Conservation (phyloP, 2,329 filamentous ascomycete genomes). For the Diplodia corticola region DNA sequence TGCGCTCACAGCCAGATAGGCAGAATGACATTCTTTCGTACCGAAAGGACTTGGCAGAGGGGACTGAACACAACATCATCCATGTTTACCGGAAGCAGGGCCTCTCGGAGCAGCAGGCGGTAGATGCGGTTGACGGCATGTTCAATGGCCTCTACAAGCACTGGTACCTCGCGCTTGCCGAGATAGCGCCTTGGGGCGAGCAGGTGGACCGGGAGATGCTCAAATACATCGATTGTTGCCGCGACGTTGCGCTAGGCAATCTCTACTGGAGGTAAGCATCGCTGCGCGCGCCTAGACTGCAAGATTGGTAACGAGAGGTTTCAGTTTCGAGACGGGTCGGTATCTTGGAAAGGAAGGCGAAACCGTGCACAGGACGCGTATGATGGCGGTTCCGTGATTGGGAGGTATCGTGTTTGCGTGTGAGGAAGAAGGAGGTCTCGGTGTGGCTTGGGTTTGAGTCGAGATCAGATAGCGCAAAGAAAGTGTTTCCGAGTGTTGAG, state of each 20-base stretch:
- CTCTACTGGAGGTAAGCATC: not conserved
- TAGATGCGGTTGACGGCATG: not conserved
- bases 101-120: not conserved
- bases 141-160: not conserved
- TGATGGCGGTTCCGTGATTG: not conserved
- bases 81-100: not conserved
- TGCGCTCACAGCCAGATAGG: not conserved
- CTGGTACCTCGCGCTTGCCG: slow-evolving; percentile 2
- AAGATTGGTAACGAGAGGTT: not conserved
- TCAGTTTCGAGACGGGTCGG: not conserved
- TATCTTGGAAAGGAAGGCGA: not conserved
- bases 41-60: not conserved
- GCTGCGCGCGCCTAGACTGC: no score
- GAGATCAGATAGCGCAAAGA: not conserved
- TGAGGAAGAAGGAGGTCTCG: not conserved
- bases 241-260: not conserved
- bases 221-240: not conserved
- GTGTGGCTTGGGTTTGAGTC: not conserved
- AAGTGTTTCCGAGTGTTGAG: no score
- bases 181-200: not conserved
- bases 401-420: no score
- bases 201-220: not conserved
- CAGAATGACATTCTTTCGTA: slow-evolving; percentile 1
- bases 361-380: not conserved
- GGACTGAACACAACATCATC: slow-evolving; percentile 8